A percentile compares a stretch with the other conserved stretches of the same genome.
Conservation (phyloP, 2,329 filamentous ascomycete genomes). For the Dothistroma septosporum region DNA sequence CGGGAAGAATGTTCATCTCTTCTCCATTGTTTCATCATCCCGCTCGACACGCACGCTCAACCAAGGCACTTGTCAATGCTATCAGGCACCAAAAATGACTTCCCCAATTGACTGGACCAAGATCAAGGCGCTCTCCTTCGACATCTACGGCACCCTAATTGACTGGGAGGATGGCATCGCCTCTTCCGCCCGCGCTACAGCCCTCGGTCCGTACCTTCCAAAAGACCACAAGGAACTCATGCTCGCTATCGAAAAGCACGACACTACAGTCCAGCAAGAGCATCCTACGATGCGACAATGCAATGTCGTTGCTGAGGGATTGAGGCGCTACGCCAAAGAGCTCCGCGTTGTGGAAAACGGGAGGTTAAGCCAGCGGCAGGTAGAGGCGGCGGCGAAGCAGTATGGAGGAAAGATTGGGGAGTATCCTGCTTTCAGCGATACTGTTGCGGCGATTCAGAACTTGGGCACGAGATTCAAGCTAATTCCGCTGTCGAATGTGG, state of each 20-base stretch:
- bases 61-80: too few species aligned
- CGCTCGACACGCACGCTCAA: background rate
- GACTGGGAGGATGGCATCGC: constrained; percentile 71
- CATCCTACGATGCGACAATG: constrained; percentile 59
- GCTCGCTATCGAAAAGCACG: constrained; percentile 45
- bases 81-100: constrained; percentile 15
- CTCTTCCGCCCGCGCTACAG: constrained; percentile 46
- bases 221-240: constrained; percentile 43
- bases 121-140: constrained; percentile 59
- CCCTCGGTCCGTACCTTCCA: constrained; percentile 47
- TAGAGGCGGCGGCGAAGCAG: constrained; percentile 40
- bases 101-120: constrained; percentile 28
- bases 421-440: constrained; percentile 59
- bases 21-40: background rate
- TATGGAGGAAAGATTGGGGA: constrained; percentile 52
- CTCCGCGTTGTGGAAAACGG: constrained; percentile 48
- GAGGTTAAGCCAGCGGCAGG: constrained; percentile 44
- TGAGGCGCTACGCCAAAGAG: constrained; percentile 30
- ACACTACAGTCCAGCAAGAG: constrained; percentile 48
- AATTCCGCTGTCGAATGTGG: constrained; percentile 59
- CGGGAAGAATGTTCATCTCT: background rate
- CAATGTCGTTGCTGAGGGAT: constrained; percentile 43
- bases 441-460: constrained; percentile 49
- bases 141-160: constrained; percentile 75
- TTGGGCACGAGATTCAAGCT: constrained; percentile 57